phyloP scores from a whole-genome alignment of 2,329 filamentous ascomycete genomes.

The Pestalotiopsis sp. region DNA sequence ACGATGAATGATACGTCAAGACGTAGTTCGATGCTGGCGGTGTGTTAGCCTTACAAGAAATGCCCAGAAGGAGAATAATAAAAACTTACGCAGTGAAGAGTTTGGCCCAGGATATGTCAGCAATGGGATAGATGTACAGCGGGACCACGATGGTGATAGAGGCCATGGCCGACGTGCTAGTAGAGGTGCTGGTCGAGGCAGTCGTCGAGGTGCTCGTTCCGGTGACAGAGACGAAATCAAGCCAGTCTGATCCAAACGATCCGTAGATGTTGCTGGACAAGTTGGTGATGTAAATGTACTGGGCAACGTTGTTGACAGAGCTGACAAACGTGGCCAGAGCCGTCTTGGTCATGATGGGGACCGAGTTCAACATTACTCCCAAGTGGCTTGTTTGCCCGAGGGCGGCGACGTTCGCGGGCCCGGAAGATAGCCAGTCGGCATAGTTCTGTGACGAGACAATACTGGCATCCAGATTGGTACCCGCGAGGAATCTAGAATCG shows the following conservation, averaged over 20 bases:
- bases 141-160: not conserved
- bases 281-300: not conserved
- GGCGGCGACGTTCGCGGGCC: not conserved
- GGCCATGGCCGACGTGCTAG: not conserved
- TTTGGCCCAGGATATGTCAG: not conserved
- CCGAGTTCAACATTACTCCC: not conserved
- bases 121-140: not conserved
- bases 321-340: not conserved
- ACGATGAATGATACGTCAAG: constrained; percentile 8
- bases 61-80: too few species aligned
- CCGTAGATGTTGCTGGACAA: not conserved
- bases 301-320: not conserved
- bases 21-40: not conserved
- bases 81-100: not conserved
- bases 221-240: not conserved
- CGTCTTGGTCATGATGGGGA: not conserved
- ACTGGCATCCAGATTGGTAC: not conserved
- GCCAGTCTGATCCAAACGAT: not conserved
- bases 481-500: not conserved
- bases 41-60: not conserved
- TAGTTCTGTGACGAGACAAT: not conserved
- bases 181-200: not conserved
- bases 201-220: not conserved
- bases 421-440: not conserved
- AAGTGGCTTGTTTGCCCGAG: not conserved